phyloP scores from a whole-genome alignment of 2,329 filamentous ascomycete genomes.

The Venturia oleaginea region DNA sequence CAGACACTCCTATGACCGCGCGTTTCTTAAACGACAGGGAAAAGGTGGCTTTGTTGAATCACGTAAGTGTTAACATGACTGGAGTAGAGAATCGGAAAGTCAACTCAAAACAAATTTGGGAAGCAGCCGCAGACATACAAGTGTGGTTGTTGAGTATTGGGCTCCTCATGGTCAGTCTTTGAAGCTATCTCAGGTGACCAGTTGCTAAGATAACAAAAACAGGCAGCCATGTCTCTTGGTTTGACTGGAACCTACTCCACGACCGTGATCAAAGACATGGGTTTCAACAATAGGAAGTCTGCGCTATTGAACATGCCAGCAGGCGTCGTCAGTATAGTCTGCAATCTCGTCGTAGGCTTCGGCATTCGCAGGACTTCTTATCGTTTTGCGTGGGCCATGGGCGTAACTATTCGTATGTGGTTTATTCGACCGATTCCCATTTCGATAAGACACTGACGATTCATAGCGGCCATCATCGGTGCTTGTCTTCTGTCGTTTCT shows the following conservation, averaged over 20 bases:
- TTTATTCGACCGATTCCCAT: background rate
- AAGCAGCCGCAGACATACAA: conserved; percentile 3
- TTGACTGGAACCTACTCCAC: conserved; percentile 39
- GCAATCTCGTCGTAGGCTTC: conserved; percentile 39
- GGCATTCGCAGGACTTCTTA: conserved; percentile 40
- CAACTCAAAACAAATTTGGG: background rate
- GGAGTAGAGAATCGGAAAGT: conserved; percentile 38
- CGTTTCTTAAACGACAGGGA: conserved; percentile 21
- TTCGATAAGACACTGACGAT: background rate
- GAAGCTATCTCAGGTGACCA: background rate
- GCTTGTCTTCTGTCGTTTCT: conserved; percentile 54
- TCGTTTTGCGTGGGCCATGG: conserved; percentile 43
- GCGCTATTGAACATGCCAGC: conserved; percentile 49
- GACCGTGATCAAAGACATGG: conserved; percentile 42
- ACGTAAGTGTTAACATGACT: conserved; percentile 49
- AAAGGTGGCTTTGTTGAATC: conserved; percentile 31
- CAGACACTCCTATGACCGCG: conserved; percentile 24
- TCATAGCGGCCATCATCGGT: conserved; percentile 52
- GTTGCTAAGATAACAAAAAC: background rate
- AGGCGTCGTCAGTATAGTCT: conserved; percentile 44
- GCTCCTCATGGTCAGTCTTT: background rate
- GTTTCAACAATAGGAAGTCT: conserved; percentile 36
- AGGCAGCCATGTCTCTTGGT: conserved; percentile 3
- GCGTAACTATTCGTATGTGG: background rate
- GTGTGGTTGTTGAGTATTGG: background rate